Conservation (phyloP, 257 asterid species). For the Hygrophila difformis region DNA sequence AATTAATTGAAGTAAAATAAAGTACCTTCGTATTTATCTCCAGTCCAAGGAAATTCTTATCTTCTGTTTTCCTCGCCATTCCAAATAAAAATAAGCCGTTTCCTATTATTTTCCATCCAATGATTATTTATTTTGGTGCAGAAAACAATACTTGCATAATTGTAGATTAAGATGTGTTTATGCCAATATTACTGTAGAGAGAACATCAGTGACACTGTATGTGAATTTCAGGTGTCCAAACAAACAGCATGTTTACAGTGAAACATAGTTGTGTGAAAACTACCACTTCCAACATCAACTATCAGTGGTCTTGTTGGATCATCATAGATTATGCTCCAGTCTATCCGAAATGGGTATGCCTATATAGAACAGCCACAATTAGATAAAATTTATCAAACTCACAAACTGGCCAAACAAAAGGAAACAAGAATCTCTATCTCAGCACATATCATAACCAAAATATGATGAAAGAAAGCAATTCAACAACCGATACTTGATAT, state of each 20-base stretch:
- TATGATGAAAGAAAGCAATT: no score
- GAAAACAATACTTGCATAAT: not conserved
- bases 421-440: not conserved
- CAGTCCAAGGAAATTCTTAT: conserved; percentile 85
- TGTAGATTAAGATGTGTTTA: conserved; percentile 4
- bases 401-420: not conserved
- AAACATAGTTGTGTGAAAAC: conserved; percentile 12
- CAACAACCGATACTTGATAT: no score
- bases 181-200: not conserved
- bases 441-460: no score
- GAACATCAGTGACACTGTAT: not conserved
- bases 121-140: no score
- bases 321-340: conserved; percentile 52
- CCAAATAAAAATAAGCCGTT: conserved; percentile 78
- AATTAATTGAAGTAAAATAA: conserved; percentile 6
- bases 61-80: conserved; percentile 59
- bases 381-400: no score
- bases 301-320: conserved; percentile 63
- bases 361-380: conserved; percentile 39
- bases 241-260: not conserved
- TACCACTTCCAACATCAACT: conserved; percentile 96
- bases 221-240: not conserved
- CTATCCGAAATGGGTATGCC: conserved; percentile 67
- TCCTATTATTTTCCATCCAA: conserved; percentile 37
- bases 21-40: conserved; percentile 78